These are phyloP conservation scores for Alternaria solani DNA, from an alignment of 2,329 filamentous ascomycete species.

Conservation along the genomic window DNA sequence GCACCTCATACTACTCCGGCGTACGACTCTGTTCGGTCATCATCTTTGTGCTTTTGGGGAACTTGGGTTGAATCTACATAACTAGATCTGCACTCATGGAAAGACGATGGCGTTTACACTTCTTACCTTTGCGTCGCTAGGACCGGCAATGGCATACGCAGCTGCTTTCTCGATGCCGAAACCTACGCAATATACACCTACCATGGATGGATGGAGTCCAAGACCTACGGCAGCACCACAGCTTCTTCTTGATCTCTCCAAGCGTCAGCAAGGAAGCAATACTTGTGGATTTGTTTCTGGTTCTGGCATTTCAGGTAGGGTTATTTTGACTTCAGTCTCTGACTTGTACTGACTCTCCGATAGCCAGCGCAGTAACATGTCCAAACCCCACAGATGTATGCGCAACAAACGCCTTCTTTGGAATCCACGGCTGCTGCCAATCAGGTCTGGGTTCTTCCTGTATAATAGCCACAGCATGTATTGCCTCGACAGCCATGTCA, in stretches of 20 bases:
- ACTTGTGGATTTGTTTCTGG: constrained; percentile 46
- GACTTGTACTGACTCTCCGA: constrained; percentile 11
- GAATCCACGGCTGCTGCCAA: constrained; percentile 48
- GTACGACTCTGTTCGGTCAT: not conserved
- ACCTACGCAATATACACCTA: constrained; percentile 37
- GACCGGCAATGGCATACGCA: constrained; percentile 33
- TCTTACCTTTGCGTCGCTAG: constrained; percentile 39
- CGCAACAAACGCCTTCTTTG: constrained; percentile 44
- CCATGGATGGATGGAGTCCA: constrained; percentile 41
- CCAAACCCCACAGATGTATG: constrained; percentile 35
- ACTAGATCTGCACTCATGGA: constrained; percentile 22
- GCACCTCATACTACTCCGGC: not conserved
- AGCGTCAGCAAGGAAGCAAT: constrained; percentile 29
- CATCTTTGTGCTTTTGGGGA: not conserved
- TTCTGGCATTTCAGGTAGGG: constrained; percentile 28
- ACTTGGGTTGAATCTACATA: not conserved
- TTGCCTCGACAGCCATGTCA: constrained; percentile 34
- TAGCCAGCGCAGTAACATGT: constrained; percentile 44
- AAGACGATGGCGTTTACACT: constrained; percentile 34
- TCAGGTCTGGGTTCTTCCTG: constrained; percentile 30
- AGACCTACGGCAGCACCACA: constrained; percentile 41
- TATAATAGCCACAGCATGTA: constrained; percentile 43
- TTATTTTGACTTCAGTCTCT: not conserved
- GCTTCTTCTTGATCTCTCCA: constrained; percentile 36
- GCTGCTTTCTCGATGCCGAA: constrained; percentile 40